phyloP scores from a whole-genome alignment of 164 flowering plant genomes.

The Cinnamomum micranthum region DNA sequence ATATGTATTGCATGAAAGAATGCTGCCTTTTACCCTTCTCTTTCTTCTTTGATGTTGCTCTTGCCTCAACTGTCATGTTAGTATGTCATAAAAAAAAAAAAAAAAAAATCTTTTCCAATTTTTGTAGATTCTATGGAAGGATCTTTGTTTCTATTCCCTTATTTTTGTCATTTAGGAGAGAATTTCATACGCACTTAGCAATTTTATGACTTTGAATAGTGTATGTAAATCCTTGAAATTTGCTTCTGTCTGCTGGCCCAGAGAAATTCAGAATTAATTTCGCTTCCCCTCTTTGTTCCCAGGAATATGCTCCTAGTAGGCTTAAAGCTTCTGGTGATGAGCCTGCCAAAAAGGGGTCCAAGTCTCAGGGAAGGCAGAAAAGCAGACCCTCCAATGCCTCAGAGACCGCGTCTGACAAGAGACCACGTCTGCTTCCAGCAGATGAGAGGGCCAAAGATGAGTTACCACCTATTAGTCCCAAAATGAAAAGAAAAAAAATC shows the following conservation, averaged over 20 bases:
- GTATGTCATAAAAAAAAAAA: too few relatives aligned
- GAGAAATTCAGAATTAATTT: not conserved
- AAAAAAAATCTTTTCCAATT: not conserved
- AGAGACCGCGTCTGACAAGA: conserved; percentile 23
- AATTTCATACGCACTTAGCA: too few relatives aligned
- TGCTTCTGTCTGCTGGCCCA: not conserved
- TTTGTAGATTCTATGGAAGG: not conserved
- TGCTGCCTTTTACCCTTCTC: not conserved
- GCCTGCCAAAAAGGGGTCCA: conserved; percentile 7
- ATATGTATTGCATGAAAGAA: not conserved
- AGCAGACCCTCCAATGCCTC: conserved; percentile 2
- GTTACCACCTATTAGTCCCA: conserved; percentile 9
- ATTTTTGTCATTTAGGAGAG: too few relatives aligned
- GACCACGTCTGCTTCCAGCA: conserved; percentile 18
- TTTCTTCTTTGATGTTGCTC: too few relatives aligned
- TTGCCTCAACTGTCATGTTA: not conserved
- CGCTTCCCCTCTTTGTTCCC: not conserved
- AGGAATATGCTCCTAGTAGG: conserved; percentile 20
- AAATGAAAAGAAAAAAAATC: conserved; percentile 12
- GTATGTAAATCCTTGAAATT: too few relatives aligned
- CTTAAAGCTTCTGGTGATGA: conserved; percentile 9
- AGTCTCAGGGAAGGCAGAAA: conserved; percentile 21
- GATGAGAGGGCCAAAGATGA: conserved; percentile 21
- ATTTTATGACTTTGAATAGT: too few relatives aligned
- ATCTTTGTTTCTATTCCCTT: too few relatives aligned